A percentile compares a stretch with the other conserved stretches of the same genome.
These are phyloP conservation scores for Pythium biforme DNA, from an alignment of 352 stramenopile genomes.

Conservation along the genomic window DNA sequence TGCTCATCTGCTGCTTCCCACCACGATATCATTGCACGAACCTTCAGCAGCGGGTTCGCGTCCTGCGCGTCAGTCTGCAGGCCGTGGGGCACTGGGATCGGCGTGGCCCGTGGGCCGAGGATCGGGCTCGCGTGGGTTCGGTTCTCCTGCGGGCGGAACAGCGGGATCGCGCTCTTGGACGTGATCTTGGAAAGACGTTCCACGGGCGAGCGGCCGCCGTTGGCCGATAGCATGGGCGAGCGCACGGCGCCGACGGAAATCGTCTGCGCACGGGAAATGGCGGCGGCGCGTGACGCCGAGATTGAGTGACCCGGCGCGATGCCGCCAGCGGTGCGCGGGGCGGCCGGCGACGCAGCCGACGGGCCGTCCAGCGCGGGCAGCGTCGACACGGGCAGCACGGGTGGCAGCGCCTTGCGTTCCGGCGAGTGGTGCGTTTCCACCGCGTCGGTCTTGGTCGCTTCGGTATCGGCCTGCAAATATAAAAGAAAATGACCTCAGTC, in stretches of 20 bases:
- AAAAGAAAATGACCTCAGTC: background rate
- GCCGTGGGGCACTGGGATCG: slow-evolving; percentile 20
- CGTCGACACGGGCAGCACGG: slow-evolving; percentile 18
- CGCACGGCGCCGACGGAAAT: slow-evolving; percentile 18
- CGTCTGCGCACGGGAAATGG: slow-evolving; percentile 6
- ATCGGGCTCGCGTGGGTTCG: slow-evolving; percentile 43
- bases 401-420: slow-evolving; percentile 16
- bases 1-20: background rate
- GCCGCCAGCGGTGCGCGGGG: slow-evolving; percentile 5
- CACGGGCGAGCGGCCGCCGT: slow-evolving; percentile 19
- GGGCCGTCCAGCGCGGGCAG: slow-evolving; percentile 2
- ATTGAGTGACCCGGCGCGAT: slow-evolving; percentile 27
- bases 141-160: slow-evolving; percentile 25
- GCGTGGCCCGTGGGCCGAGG: slow-evolving; percentile 41
- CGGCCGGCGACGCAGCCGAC: background rate
- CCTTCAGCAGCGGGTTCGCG: slow-evolving; percentile 34
- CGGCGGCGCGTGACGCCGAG: slow-evolving; percentile 3
- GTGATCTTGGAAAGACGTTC: slow-evolving; percentile 71
- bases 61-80: slow-evolving; percentile 20
- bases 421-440: slow-evolving; percentile 8
- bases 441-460: background rate
- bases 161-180: slow-evolving; percentile 30
- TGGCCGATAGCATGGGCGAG: slow-evolving; percentile 41
- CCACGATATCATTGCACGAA: background rate
- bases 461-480: background rate